A percentile compares a stretch with the other conserved stretches of the same genome.
These are phyloP conservation scores for Piloderma croceum DNA, from an alignment of 768 basidiomycete genomes.

Conservation along the genomic window DNA sequence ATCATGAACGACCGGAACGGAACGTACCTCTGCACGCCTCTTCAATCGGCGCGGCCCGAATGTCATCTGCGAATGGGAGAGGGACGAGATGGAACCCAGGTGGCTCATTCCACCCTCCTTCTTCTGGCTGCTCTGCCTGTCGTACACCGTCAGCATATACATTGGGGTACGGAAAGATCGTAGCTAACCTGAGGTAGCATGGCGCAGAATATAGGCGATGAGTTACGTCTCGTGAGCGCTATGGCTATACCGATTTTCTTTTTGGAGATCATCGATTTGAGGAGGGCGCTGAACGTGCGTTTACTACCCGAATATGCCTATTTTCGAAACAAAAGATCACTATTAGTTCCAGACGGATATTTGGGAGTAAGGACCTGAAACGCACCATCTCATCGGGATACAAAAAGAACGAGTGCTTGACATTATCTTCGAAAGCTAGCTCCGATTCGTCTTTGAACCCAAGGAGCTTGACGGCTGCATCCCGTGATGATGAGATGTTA, in stretches of 20 bases:
- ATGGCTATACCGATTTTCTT: constrained; percentile 78
- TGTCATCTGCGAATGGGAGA: constrained; percentile 93
- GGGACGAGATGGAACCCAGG: constrained; percentile 91
- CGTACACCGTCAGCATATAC: constrained; percentile 3
- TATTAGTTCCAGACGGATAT: background rate
- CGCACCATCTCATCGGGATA: constrained; percentile 86
- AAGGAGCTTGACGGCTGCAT: constrained; percentile 84
- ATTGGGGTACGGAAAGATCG: background rate
- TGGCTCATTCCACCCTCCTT: constrained; percentile 73
- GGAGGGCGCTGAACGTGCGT: constrained; percentile 82
- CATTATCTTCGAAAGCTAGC: constrained; percentile 79
- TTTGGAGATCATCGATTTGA: constrained; percentile 78
- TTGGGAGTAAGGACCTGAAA: constrained; percentile 4
- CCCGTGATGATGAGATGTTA: background rate
- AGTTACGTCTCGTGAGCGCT: constrained; percentile 60
- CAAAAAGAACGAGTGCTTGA: constrained; percentile 88
- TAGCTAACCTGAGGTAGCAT: constrained; percentile 74
- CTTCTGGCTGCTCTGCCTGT: constrained; percentile 66
- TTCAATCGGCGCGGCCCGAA: constrained; percentile 71
- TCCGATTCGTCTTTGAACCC: constrained; percentile 79
- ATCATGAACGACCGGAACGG: background rate
- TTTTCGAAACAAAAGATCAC: background rate
- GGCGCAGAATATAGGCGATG: constrained; percentile 75
- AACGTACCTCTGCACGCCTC: constrained; percentile 55
- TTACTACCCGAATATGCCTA: constrained; percentile 76